Evolutionary conservation across 2,329 filamentous ascomycete species (phyloP), one percentile per base, ranked within the genome.

Genomic region (Exophiala bonariae): DNA sequence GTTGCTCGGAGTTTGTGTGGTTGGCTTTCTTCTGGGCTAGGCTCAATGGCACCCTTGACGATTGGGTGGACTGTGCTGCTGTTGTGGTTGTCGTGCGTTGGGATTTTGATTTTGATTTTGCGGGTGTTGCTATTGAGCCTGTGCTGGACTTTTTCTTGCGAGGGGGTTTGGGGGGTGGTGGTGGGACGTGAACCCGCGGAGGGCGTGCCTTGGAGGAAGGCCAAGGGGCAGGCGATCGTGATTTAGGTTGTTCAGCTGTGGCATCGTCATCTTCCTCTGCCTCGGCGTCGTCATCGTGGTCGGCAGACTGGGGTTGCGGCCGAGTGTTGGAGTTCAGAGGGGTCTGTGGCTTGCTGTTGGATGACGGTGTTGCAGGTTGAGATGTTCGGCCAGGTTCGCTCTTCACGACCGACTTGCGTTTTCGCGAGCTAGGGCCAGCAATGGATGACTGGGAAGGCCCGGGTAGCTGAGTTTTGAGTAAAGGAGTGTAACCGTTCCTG

Each of bases 1-100:
- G 44, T 49, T 59, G 57, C 30, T 59, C 57, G 6, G 55, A 58
- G 35, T 54, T 59, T 3, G 57, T 59, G 41, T 59, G 57, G 37
- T 59, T 59, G 17, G 54, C 54, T 31, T 58, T 58, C 30, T 58
- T 59, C 41, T 59, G 55, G 23, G 57, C 57, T 10, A 50, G 20
- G 10, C 48, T 55, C 11, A 59, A 50, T 23, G 57, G 55, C 4
- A 47, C 44, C 28, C 57, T 49, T n/a, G 41, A 44, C 17, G 44
- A 49, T 14, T 42, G 32, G 14, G 43, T 34, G 4, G 34, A 30
- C 32, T 49, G 47, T 22, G 38, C 40, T 11, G 23, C 36, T 4
- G 22, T 22, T 14, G 36, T 28, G 6, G 22, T 22, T 14, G 36
- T 28, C 13, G 30, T 17, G 13, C 39, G 48, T 26, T 37, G 36